Evolutionary conservation across 2,329 filamentous ascomycete genomes (phyloP).

Genomic region (Botryotinia narcissicola): DNA sequence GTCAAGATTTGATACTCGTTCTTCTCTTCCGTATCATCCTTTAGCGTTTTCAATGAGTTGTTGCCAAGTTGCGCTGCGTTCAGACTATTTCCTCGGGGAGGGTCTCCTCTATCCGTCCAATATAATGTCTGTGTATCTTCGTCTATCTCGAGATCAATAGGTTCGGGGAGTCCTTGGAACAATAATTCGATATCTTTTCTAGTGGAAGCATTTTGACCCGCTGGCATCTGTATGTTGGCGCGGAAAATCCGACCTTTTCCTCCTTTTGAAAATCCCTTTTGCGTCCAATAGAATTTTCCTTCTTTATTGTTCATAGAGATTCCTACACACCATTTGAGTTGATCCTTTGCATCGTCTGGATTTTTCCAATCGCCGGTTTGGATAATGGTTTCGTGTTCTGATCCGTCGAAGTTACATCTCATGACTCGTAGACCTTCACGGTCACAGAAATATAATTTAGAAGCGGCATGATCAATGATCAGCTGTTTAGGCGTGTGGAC

Average conservation of each 20-base stretch:
- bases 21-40: constrained; percentile 1
- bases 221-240: constrained; percentile 44
- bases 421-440: constrained; percentile 46
- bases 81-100: constrained; percentile 53
- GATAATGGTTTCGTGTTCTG: constrained; percentile 39
- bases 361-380: constrained; percentile 26
- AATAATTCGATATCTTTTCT: constrained; percentile 27
- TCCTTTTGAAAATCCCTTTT: constrained; percentile 55
- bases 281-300: constrained; percentile 57
- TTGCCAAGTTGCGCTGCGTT: constrained; percentile 41
- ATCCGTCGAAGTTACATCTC: constrained; percentile 44
- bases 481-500: constrained; percentile 52
- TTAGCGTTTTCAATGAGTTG: neutral
- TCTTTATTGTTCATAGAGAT: constrained; percentile 46
- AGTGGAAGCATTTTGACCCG: constrained; percentile 32
- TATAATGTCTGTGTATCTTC: constrained; percentile 47
- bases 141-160: constrained; percentile 57
- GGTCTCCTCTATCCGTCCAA: constrained; percentile 61
- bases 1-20: constrained; percentile 34
- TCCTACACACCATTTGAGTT: constrained; percentile 53
- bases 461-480: constrained; percentile 24
- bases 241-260: constrained; percentile 52
- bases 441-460: constrained; percentile 44
- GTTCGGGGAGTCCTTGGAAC: constrained; percentile 51
- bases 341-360: constrained; percentile 19